A percentile compares a stretch with the other conserved stretches of the same genome.
Conservation (phyloP, 768 basidiomycete genomes). For the Chalciporus pseudorubinellus region DNA sequence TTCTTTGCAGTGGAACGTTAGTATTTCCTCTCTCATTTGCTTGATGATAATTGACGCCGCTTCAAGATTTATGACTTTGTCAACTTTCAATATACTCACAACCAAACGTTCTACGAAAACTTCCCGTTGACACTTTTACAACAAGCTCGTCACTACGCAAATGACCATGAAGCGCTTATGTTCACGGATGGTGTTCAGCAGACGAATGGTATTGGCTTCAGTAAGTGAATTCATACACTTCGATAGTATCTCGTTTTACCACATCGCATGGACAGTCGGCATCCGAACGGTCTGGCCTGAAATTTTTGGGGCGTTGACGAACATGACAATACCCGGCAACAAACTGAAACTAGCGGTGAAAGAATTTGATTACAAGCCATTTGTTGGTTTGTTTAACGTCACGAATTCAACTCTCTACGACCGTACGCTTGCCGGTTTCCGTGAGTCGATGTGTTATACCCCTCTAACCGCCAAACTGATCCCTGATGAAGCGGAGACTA, state of each 20-base stretch:
- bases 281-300: constrained; percentile 73
- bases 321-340: constrained; percentile 71
- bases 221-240: constrained; percentile 41
- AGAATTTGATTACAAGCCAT: constrained; percentile 82
- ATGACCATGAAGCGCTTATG: constrained; percentile 73
- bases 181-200: constrained; percentile 57
- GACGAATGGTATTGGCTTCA: constrained; percentile 65
- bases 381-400: constrained; percentile 81
- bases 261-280: constrained; percentile 51
- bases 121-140: constrained; percentile 68
- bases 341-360: constrained; percentile 74
- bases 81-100: constrained; percentile 73
- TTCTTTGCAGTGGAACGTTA: constrained; percentile 65
- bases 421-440: constrained; percentile 58
- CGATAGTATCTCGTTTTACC: background rate
- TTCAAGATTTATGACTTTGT: constrained; percentile 72
- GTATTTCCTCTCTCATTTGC: constrained; percentile 18
- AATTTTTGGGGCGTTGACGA: constrained; percentile 68
- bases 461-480: too few relatives aligned
- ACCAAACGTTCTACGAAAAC: constrained; percentile 70
- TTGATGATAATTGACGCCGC: background rate
- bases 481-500: constrained; percentile 55
- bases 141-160: constrained; percentile 69
- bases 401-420: constrained; percentile 58
- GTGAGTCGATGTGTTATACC: too few relatives aligned